Evolutionary conservation across 768 basidiomycete species (phyloP), one percentile per base, ranked within the genome.

Genomic region (Tubosaeta sp.): DNA sequence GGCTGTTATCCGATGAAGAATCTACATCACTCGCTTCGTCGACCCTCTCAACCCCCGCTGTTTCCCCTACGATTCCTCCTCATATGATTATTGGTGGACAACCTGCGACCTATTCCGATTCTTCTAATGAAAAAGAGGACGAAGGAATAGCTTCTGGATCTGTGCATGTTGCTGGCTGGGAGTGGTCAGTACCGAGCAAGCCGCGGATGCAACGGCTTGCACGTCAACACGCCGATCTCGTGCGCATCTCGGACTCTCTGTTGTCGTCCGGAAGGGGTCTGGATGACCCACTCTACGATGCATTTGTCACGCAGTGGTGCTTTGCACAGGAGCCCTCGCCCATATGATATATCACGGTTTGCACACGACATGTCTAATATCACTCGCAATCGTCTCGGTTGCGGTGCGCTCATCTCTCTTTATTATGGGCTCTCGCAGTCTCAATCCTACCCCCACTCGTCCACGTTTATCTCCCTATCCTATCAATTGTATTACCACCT

Each of bases 261-360:
- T 25, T 38, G 13, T 38, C 55, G 11, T 35, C 38, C 5, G 46
- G 27, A 31, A 48, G 42, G 10, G 38, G 26, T 12, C 6, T 52
- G 12, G 44, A 54, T 38, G 59, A 72, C 39, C 63, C 70, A 27
- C 67, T 69, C 14, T 85, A 85, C 59, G 76, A 84, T 49, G 81
- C 82, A 19, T 81, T 86, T 53, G 78, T 86, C 46, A 60, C 71
- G 50, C 79, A 83, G 63, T 86, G 85, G 85, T 86, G 85, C 65
- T 86, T 86, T 65, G 83, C 82, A 8, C 75, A 78, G 57, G 74
- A 42, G 47, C 65, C 65, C 63, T 72, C 59, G 48, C 72, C 50
- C 50, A 54, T 57, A 6, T 68, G 29, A 64, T n/a, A 6, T 5
- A 16, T 0, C 29, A 22, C 38, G 12, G 22, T 41, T 41, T 26